phyloP scores from a whole-genome alignment of 495 filamentous ascomycete species.

The Penicillium goetzii region DNA sequence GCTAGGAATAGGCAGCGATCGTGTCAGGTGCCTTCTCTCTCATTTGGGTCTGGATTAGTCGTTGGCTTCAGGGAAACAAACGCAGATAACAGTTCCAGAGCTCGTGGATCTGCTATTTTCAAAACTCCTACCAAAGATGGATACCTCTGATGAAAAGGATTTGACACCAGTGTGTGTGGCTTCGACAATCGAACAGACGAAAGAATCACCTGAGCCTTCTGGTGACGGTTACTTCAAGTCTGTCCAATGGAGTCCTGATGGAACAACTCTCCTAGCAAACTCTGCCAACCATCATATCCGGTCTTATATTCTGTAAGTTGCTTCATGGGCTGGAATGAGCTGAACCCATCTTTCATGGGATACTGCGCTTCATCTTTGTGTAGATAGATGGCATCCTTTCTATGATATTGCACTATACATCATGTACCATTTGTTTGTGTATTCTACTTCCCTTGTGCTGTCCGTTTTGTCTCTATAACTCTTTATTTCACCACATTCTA shows the following conservation, averaged over 20 bases:
- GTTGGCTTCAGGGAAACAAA: not conserved
- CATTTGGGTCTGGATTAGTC: not conserved
- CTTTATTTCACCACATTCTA: conserved; percentile 3
- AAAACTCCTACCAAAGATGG: conserved; percentile 13
- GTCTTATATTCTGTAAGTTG: conserved; percentile 67
- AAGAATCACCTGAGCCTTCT: not conserved
- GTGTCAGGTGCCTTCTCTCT: not conserved
- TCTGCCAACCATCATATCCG: conserved; percentile 68
- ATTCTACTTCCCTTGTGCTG: not conserved
- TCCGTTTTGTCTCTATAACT: too few relatives aligned
- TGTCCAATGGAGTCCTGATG: conserved; percentile 76
- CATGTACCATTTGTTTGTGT: not conserved
- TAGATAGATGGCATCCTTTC: not conserved
- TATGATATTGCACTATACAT: not conserved
- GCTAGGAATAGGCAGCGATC: not conserved
- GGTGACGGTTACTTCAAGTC: conserved; percentile 58
- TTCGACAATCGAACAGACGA: conserved; percentile 21
- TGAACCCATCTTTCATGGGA: not conserved
- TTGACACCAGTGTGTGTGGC: conserved; percentile 40
- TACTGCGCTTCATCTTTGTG: not conserved
- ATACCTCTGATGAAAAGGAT: not conserved
- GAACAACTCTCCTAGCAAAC: conserved; percentile 78
- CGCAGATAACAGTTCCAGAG: too few relatives aligned
- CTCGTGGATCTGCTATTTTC: not conserved
- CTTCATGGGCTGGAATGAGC: not conserved